These are phyloP conservation scores for Dactylonectria estremocensis DNA, from an alignment of 2,329 filamentous ascomycete genomes.

Conservation along the genomic window DNA sequence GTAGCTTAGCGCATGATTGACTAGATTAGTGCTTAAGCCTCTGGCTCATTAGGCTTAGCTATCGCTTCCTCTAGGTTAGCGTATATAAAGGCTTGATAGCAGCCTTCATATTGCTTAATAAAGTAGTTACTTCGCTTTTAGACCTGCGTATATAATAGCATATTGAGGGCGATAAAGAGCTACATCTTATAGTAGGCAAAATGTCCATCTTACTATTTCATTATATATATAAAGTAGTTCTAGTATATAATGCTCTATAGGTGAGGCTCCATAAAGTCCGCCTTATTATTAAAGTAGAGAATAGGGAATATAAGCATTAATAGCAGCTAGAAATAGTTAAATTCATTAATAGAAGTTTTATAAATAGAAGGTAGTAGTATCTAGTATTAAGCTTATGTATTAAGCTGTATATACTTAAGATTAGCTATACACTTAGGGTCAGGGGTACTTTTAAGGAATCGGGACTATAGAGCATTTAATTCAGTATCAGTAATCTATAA, in stretches of 20 bases:
- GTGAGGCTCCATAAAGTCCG: background rate
- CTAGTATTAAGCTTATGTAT: background rate
- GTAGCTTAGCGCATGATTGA: background rate
- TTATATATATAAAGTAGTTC: background rate
- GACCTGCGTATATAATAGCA: background rate
- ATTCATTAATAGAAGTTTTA: background rate
- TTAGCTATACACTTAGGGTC: background rate
- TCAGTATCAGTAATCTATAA: background rate
- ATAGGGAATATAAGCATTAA: background rate
- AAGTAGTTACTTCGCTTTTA: background rate
- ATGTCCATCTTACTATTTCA: background rate
- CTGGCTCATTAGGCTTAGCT: background rate
- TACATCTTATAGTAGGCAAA: background rate
- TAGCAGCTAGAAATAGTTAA: background rate
- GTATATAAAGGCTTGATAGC: background rate
- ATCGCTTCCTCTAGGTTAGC: background rate
- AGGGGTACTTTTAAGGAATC: background rate
- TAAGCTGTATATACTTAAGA: background rate
- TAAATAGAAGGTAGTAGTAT: background rate
- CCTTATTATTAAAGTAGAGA: background rate
- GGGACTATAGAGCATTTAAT: background rate
- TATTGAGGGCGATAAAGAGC: background rate
- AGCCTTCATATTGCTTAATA: background rate
- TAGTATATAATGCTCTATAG: background rate
- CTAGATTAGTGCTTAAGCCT: background rate